phyloP scores from a whole-genome alignment of 495 filamentous ascomycete species.

The Penicillium herquei region DNA sequence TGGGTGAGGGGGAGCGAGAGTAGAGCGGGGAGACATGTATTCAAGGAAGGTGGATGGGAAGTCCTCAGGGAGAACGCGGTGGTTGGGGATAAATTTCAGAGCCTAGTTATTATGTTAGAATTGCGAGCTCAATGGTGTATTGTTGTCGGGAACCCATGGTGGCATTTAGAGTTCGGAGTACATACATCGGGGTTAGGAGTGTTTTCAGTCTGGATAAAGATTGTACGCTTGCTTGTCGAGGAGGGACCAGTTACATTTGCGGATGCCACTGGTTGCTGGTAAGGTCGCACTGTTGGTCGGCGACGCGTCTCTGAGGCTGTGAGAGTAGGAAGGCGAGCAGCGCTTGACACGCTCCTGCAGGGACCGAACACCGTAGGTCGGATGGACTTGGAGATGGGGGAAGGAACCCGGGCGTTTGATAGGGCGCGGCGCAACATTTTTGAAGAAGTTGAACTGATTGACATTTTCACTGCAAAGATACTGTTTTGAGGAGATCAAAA shows the following conservation, averaged over 20 bases:
- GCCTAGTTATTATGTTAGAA: constrained; percentile 38
- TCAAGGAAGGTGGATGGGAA: constrained; percentile 79
- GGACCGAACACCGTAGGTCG: constrained; percentile 30
- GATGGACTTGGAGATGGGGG: constrained; percentile 26
- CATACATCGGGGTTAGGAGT: constrained; percentile 87
- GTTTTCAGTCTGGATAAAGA: constrained; percentile 95
- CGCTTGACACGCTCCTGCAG: constrained; percentile 36
- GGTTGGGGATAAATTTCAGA: constrained; percentile 92
- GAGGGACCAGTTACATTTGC: constrained; percentile 34
- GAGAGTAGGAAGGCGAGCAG: constrained; percentile 45
- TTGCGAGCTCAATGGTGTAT: neutral
- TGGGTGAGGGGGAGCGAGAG: constrained; percentile 82
- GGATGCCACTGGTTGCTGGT: constrained; percentile 39
- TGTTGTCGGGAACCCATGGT: neutral
- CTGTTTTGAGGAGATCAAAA: neutral
- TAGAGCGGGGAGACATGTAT: constrained; percentile 84
- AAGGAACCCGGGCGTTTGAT: constrained; percentile 26
- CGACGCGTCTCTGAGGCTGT: constrained; percentile 48
- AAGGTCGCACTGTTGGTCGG: constrained; percentile 47
- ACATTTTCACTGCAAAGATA: constrained; percentile 22
- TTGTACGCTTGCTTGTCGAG: constrained; percentile 60
- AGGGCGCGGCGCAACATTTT: constrained; percentile 36
- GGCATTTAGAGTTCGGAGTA: neutral
- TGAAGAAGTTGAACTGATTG: constrained; percentile 33
- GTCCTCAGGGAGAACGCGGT: constrained; percentile 70